Base-by-base conservation (phyloP, 805 yeast species). In the Candida loeiensis region DNA sequence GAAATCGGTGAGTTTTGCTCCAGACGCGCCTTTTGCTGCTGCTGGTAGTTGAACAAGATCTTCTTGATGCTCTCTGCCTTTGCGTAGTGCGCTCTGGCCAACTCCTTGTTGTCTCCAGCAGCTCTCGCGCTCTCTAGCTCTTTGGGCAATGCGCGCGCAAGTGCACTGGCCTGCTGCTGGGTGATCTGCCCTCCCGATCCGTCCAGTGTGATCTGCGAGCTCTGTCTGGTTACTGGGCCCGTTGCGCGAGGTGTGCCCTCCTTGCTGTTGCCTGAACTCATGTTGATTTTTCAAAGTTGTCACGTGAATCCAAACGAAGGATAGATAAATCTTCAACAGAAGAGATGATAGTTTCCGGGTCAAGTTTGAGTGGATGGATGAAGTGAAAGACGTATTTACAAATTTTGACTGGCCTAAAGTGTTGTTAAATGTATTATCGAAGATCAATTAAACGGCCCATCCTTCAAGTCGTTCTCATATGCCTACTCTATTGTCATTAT, bases 61-160 rank as follows among this genome's bases (percentile, higher is more conserved):
- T 50, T 56, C 39, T 56, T 56, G 43, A 56, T 56, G 33, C 47
- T 52, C 34, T 56, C 59, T 7, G 60, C 61, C 19, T 51, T 48
- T 29, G 53, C 51, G 34, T 48, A 52, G 40, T 56, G 61, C 24
- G 46, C 54, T 27, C 54, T 45, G 8, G 58, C 59, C 37, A 44
- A 46, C 12, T 33, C 48, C 19, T 36, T 15, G 34, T 47, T 47
- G 9, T 32, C 36, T 11, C 56, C 57, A 3, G 59, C 57, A 6
- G 56, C 54, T 34, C 51, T 52, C 5, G 58, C 61, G 32, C 50
- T 47, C 3, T 55, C 59, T 22, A 56, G 51, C 40, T 57, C 59
- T 16, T 55, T 54, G 32, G 49, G 55, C 27, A 57, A 46, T 12
- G 57, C 59, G 34, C 49, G 55, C 20, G 55, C 49, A 18, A 57